phyloP scores from a whole-genome alignment of 345 rosid species.

The Gossypium rotundifolium region DNA sequence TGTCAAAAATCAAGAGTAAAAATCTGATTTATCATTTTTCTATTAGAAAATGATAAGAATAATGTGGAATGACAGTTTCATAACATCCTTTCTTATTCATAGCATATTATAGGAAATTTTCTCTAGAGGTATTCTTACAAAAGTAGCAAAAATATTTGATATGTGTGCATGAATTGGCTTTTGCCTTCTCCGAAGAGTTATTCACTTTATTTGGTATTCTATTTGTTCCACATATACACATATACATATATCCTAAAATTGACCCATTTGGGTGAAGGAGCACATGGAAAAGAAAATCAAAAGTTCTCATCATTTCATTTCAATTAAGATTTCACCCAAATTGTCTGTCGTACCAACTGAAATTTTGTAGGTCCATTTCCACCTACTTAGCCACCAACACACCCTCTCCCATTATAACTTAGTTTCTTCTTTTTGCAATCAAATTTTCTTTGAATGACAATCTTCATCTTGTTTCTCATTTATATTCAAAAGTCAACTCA shows the following conservation, averaged over 20 bases:
- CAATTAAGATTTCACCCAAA: neutral
- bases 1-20: no score
- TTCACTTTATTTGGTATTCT: no score
- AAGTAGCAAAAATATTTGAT: slow-evolving; percentile 4
- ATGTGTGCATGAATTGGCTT: slow-evolving; percentile 10
- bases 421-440: neutral
- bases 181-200: slow-evolving; percentile 11
- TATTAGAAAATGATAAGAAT: no score
- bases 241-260: neutral
- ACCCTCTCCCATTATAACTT: neutral
- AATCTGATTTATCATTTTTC: no score
- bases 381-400: neutral
- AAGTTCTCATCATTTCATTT: slow-evolving; percentile 15
- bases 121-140: neutral
- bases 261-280: slow-evolving; percentile 1
- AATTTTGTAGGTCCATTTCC: neutral
- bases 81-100: no score
- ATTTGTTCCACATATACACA: no score
- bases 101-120: no score
- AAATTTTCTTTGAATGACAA: no score
- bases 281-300: slow-evolving; percentile 12
- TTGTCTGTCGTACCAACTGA: slow-evolving; percentile 14
- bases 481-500: no score
- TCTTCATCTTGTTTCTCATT: no score
- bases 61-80: no score